Percentiles rank a stretch among this genome's conserved stretches.
These are phyloP conservation scores for Pistacia vera DNA, from an alignment of 345 rosid species.

Conservation along the genomic window DNA sequence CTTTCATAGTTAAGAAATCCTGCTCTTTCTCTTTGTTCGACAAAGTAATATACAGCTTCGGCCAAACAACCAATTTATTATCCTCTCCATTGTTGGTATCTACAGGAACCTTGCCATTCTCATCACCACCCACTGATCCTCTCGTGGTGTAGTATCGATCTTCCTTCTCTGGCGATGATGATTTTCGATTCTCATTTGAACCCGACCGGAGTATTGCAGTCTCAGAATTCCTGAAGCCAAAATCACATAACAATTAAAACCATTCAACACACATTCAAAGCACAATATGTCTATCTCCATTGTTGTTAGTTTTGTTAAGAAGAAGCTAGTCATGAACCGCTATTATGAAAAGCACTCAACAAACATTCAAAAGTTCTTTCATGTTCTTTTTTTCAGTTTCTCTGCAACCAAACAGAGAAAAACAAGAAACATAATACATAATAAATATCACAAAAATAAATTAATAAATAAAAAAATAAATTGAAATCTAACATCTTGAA, in stretches of 20 bases:
- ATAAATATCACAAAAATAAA: too few species aligned
- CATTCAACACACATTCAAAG: too few species aligned
- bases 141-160: slow-evolving; percentile 64
- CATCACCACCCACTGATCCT: slow-evolving; percentile 53
- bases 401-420: slow-evolving; percentile 33
- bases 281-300: too few species aligned
- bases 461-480: too few species aligned
- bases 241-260: slow-evolving; percentile 3
- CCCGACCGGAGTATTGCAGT: slow-evolving; percentile 38
- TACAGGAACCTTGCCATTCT: slow-evolving; percentile 42
- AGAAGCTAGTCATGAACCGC: too few species aligned
- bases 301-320: background rate
- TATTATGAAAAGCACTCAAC: background rate
- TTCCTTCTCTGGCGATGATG: slow-evolving; percentile 59
- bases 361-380: background rate
- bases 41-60: slow-evolving; percentile 53
- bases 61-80: background rate
- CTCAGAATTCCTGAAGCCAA: slow-evolving; percentile 56
- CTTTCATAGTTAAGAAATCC: slow-evolving; percentile 80
- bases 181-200: slow-evolving; percentile 39
- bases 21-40: slow-evolving; percentile 83
- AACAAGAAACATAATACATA: background rate
- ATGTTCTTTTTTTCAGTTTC: slow-evolving; percentile 5
- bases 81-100: slow-evolving; percentile 49
- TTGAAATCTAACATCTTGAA: too few species aligned